A percentile compares a stretch with the other conserved stretches of the same genome.
Evolutionary conservation across 2,329 filamentous ascomycete species (phyloP).

Genomic region (Colletotrichum eleusines): DNA sequence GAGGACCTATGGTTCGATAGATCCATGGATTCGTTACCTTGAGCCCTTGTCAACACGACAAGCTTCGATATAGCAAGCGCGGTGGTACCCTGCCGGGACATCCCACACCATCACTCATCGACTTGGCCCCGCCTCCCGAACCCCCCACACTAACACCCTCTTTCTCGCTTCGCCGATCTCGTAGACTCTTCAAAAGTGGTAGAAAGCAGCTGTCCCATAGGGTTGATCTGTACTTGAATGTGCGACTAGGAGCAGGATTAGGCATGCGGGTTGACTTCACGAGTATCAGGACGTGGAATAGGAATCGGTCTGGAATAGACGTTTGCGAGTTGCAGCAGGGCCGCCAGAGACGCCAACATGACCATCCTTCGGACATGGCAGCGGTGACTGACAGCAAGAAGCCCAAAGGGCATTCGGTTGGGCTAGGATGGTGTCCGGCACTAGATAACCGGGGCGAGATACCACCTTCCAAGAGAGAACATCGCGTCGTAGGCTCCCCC

Average conservation of each 20-base stretch:
- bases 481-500: constrained; percentile 33
- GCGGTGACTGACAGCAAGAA: background rate
- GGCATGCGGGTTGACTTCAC: background rate
- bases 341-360: constrained; percentile 8
- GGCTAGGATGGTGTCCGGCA: constrained; percentile 28
- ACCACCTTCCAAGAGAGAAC: constrained; percentile 41
- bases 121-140: background rate
- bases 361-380: constrained; percentile 6
- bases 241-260: background rate
- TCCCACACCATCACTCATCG: background rate
- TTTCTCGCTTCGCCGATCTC: background rate
- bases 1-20: background rate
- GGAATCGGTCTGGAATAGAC: background rate
- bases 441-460: constrained; percentile 26
- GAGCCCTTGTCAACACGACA: constrained; percentile 18
- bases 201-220: background rate
- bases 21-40: constrained; percentile 1
- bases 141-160: background rate
- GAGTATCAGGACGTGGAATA: background rate
- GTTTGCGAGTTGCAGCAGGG: background rate
- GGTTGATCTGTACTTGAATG: background rate
- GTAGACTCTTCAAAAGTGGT: background rate
- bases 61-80: constrained; percentile 2
- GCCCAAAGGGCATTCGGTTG: constrained; percentile 3
- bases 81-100: background rate